Base-by-base conservation (phyloP, 371 early-diverging fungal genomes). In the Haplosporangium sp. region DNA sequence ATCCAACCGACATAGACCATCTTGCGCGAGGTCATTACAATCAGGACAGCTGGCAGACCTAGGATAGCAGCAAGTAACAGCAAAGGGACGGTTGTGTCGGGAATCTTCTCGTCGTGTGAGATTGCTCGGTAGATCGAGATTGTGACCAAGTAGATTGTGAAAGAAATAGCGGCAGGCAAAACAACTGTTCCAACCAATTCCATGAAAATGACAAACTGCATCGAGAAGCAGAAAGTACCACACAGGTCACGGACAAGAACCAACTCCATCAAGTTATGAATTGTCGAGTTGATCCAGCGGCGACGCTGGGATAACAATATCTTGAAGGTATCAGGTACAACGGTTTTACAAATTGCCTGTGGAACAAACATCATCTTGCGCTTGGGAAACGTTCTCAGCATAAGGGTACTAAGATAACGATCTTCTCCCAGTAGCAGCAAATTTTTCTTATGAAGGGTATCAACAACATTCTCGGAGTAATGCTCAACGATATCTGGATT, bases 251-350 rank as follows among this genome's bases (percentile, higher is more conserved):
- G 91, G 8, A 99, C 97, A 61, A 96, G 88, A n/a, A 99, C 92
- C 63, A 99, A 85, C 85, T 99, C 99, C 85, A 97, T 84, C 75
- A 99, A 85, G 77, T 99, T 99, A 75, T 98, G 99, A 61, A 98
- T 94, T 0, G 99, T 99, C 4, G 99, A 99, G 88, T 99, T 99
- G 86, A 99, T 99, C 99, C 99, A 99, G 59, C 99, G 88, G 68
- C 99, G 92, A 34, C 99, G 92, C 86, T 99, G 99, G 15, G 97
- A 97, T 47, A 99, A 85, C 56, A 99, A 89, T 39, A 98, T 96
- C 74, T 84, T 88, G 86, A 99, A 99, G 20, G 90, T 90, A 76
- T 96, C 96, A 2, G 99, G 99, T 5, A 99, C 99, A 35, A 95
- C 91, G 0, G 99, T 99, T 74, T 96, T 95, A 85, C 99, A 99